Base-by-base conservation (phyloP, 2,329 filamentous ascomycete species). In the Verticillium dahliae region DNA sequence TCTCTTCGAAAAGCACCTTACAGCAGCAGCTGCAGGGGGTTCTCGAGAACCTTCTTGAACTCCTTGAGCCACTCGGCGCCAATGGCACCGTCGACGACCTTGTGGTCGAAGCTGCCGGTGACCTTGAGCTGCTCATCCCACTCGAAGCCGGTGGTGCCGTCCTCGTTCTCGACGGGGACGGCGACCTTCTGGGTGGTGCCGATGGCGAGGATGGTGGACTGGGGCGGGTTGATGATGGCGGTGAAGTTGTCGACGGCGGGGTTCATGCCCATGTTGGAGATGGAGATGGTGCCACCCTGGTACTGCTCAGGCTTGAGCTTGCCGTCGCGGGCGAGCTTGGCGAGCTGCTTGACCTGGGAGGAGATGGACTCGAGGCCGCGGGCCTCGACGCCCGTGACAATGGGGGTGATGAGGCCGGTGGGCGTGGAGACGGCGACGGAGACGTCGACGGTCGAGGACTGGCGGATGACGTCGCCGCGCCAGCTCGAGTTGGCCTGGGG, bases 181-280 rank as follows among this genome's bases (percentile, higher is more conserved):
- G 96, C 91, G 60, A 98, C 94, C 89, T 98, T 98, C 81, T 91
- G 90, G 70, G 91, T 92, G 68, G 92, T 96, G 71, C 96, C 95
- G 63, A 99, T 91, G 61, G 95, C 94, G 66, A 99, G 85, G 75
- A 99, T 99, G 73, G 88, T 90, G 60, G 95, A 91, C 82, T 99
- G 96, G 60, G 95, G 95, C 68, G 96, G 95, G 87, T 99, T 99
- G 85, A 99, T 97, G 73, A 99, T 90, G 69, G 95, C 95, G 59
- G 95, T 98, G 81, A 99, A 99, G 76, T 93, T 87, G 80, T 98
- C 93, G 66, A 99, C 89, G 58, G 95, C 94, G 57, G 88, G 74
- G 86, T 99, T 99, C 95, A 99, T 99, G 78, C 95, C 95, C 95
- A 99, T 96, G 87, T 99, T 99, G 81, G 91, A 96, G 80, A 99